Base-by-base conservation (phyloP, 2,329 filamentous ascomycete genomes). In the Thelonectria blattea region DNA sequence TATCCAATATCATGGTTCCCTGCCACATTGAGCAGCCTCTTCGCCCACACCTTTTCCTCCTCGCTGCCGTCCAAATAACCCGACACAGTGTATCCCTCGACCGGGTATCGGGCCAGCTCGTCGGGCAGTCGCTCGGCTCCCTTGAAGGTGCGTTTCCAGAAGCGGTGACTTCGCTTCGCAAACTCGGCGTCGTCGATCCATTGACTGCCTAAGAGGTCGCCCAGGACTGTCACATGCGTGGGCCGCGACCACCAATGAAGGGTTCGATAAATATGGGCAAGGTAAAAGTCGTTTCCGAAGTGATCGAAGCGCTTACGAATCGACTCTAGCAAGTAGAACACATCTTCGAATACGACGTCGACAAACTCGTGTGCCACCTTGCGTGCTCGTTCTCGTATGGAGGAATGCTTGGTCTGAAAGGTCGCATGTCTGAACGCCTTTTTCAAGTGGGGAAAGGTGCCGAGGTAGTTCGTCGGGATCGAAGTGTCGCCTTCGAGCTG, bases 1-100 rank as follows among this genome's bases (percentile, higher is more conserved):
- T 99, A 99, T 34, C 95, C 95, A 71, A 99, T 89, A 75, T 99
- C 95, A 73, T 99, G 95, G 72, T 99, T 99, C 1, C 95, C 95
- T 0, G 88, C 93, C 24, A 98, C 87, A 68, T 97, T 96, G 73
- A 99, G 92, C 64, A 97, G 83, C 56, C 90, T 85, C 42, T 81
- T 83, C n/a, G 82, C 77, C 95, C 95, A 98, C 2, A 76, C 75
- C 6, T 80, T 76, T 7, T 79, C 78, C 50, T 80, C 74, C 8
- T 79, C 71, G 6, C 74, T 74, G 1, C 73, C 77, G 41, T 80
- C 80, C 4, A 88, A 72, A 20, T 82, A 75, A 3, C 83, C 83
- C 0, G 82, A 73, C 6, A 86, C 66, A 1, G 80, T 78, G 68
- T 86, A 83, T 41, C 85, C 80, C 5, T 77, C 72, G 4, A 73